Base-by-base conservation (phyloP, 1,284 basidiomycete species). In the Cutaneotrichosporon mucoides region DNA sequence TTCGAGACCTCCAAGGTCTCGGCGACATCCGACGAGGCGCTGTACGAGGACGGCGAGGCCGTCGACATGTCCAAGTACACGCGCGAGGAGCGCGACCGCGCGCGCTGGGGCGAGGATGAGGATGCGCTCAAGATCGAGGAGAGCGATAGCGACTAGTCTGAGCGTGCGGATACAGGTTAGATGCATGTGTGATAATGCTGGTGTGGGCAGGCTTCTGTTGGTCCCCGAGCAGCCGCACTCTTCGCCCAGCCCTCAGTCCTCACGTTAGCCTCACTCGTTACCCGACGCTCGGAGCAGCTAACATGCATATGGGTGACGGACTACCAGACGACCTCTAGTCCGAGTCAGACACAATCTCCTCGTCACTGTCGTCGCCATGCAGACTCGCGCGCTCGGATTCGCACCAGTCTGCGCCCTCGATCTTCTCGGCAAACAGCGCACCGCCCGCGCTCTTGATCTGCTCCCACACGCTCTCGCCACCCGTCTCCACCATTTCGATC, bases 31-130 rank as follows among this genome's bases (percentile, higher is more conserved):
- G 92, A 95, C 61, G 88, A 90, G 59, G 83, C 78, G 24, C 80
- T 91, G 44, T 78, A 88, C 57, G 79, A 94, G 74, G 92, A 95
- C 72, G 92, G 86, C 36, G 84, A 87, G 42, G 91, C 89, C 38
- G 89, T 95, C 54, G 92, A 95, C 73, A 76, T 90, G 70, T 89
- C 86, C 67, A 87, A 92, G 75, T 96, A 92, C 72, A 88, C 92
- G 64, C 83, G 92, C 63, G 82, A 81, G 53, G 81, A 78, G 62
- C 76, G 81, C 56, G 82, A 82, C 59, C 81, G 82, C 42, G 83
- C 87, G 61, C 84, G 88, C 51, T 83, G 88, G 54, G 83, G 84
- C 52, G 85, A 85, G 52, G 83, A 84, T 55, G 82, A 82, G 57
- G 68, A 68, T 37, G 53, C 53, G 15, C 48, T 64, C 15, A 53